A percentile compares a stretch with the other conserved stretches of the same genome.
These are phyloP conservation scores for Gossypium mustelinum DNA, from an alignment of 345 rosid genomes.

Conservation along the genomic window DNA sequence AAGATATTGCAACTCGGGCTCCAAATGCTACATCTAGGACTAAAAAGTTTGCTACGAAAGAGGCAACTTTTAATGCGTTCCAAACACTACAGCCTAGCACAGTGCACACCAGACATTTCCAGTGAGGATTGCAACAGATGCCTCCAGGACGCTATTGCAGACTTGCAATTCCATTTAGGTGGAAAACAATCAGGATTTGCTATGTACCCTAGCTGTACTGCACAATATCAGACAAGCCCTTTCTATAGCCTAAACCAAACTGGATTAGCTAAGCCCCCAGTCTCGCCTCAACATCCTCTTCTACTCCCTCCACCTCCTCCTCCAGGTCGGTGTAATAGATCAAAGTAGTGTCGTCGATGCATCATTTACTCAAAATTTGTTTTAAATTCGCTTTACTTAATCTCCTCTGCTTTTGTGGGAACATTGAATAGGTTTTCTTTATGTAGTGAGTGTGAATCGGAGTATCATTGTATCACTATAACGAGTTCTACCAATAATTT, in stretches of 20 bases:
- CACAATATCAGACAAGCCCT: background rate
- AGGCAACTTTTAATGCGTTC: background rate
- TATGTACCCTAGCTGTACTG: constrained; percentile 21
- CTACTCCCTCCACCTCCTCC: background rate
- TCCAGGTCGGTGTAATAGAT: too few species aligned
- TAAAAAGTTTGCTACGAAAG: constrained; percentile 32
- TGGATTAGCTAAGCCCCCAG: constrained; percentile 10
- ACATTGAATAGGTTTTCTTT: background rate
- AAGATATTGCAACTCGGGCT: constrained; percentile 2
- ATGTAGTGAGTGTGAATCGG: background rate
- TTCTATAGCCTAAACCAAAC: background rate
- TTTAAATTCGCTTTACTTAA: too few species aligned
- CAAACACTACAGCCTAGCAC: constrained; percentile 5
- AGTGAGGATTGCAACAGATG: constrained; percentile 3
- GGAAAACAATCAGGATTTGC: background rate
- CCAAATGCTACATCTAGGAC: background rate
- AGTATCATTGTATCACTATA: too few species aligned
- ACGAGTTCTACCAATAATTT: too few species aligned
- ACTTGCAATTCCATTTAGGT: background rate
- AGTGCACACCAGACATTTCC: constrained; percentile 16
- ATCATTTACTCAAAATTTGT: too few species aligned
- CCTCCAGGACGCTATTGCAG: background rate
- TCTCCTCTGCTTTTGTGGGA: background rate
- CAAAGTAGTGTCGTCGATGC: too few species aligned
- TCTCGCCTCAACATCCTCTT: constrained; percentile 40